Base-by-base conservation (phyloP, 2,329 filamentous ascomycete species). In the Septoria linicola region DNA sequence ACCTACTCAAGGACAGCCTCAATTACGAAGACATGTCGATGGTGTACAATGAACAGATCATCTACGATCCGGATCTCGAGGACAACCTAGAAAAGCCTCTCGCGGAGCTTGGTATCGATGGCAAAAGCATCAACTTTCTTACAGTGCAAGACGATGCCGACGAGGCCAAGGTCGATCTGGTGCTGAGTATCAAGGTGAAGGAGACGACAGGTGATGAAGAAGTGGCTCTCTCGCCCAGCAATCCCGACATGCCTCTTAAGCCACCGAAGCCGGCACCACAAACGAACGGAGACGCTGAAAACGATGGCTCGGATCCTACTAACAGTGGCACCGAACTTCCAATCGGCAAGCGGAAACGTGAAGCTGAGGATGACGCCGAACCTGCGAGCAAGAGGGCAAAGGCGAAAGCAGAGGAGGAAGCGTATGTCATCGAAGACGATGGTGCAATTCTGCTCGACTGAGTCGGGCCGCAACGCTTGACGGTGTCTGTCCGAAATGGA, bases 51-150 rank as follows among this genome's bases (percentile, higher is more conserved):
- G 76, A 80, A 8, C 85, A 85, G 43, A 77, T 91, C n/a, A 77
- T 97, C 35, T 97, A 95, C 63, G 93, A 97, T 63, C 81, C 85
- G 0, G 93, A 97, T 49, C 82, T 95, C 63, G 89, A 89, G 3
- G 88, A 95, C 51, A 95, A 96, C 63, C 74, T 97, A 1, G 70
- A 76, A 1, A 95, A 89, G 74, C 90, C 87, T 54, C 78, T 99
- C 43, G 77, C 71, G 20, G 88, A 96, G 16, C 77, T 96, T 7
- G 88, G 85, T 8, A 81, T 96, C 61, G 80, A 80, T 51, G 53
- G 51, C 37, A 51, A 57, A 27, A 75, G 80, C 19, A 87, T 87
- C 58, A 84, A 80, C 45, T 92, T 95, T 67, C 71, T 97, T 57
- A 95, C 88, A 0, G 75, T 97, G 45, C 84, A 87, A n/a, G 93